phyloP scores from a whole-genome alignment of 108 stramenopile genomes.

The Skeletonema tropicum region DNA sequence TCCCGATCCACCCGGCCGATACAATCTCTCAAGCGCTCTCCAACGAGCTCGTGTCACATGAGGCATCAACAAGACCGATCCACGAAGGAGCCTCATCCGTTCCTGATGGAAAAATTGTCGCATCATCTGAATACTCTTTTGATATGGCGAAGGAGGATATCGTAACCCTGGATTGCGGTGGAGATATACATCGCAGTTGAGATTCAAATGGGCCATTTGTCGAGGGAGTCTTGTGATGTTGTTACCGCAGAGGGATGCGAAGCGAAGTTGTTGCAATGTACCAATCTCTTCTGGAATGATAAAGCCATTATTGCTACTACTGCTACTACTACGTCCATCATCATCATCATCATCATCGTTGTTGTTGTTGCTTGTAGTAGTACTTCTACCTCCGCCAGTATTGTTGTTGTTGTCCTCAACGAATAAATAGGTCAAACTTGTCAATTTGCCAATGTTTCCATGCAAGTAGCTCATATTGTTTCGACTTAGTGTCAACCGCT shows the following conservation, averaged over 20 bases:
- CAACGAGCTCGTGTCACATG: conserved; percentile 34
- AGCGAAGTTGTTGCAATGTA: conserved; percentile 25
- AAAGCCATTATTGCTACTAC: conserved; percentile 4
- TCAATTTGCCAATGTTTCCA: conserved; percentile 31
- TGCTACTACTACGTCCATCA: neutral
- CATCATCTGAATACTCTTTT: conserved; percentile 25
- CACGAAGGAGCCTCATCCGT: conserved; percentile 32
- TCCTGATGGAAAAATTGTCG: conserved; percentile 39
- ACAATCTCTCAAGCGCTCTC: conserved; percentile 44
- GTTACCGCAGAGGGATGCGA: conserved; percentile 34
- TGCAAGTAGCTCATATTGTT: conserved; percentile 40
- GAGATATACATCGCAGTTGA: conserved; percentile 35
- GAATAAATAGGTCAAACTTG: conserved; percentile 42
- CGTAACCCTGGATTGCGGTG: conserved; percentile 32
- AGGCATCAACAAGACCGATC: conserved; percentile 24
- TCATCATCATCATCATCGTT: too few species aligned
- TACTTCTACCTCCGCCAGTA: neutral
- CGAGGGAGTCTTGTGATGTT: conserved; percentile 35
- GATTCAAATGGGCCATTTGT: conserved; percentile 31
- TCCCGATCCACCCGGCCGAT: conserved; percentile 37
- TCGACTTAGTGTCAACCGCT: conserved; percentile 41
- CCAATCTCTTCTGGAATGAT: conserved; percentile 37
- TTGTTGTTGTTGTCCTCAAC: conserved; percentile 28
- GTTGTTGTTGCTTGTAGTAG: neutral
- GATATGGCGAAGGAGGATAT: conserved; percentile 32